phyloP scores from a whole-genome alignment of 495 filamentous ascomycete genomes.

The Lasiosphaeria hispida region DNA sequence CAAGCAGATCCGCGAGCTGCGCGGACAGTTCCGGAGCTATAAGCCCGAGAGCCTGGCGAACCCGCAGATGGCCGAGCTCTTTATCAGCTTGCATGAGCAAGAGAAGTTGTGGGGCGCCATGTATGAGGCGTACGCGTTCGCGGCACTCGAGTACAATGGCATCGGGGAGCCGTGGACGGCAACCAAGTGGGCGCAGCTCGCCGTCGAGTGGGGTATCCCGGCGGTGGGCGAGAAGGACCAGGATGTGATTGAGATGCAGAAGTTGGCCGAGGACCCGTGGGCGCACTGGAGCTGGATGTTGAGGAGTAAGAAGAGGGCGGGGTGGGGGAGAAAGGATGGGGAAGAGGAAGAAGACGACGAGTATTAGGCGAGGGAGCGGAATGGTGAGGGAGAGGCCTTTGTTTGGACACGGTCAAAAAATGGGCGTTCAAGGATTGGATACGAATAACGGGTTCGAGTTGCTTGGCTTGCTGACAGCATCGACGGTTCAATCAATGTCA shows the following conservation, averaged over 20 bases:
- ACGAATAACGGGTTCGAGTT: not conserved
- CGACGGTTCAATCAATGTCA: not conserved
- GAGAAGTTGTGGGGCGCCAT: conserved; percentile 35
- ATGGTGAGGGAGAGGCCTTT: not conserved
- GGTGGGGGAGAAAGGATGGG: conserved; percentile 24
- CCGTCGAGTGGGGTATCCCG: conserved; percentile 33
- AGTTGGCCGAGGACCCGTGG: conserved; percentile 29
- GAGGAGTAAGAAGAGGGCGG: conserved; percentile 17
- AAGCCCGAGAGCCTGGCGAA: conserved; percentile 23
- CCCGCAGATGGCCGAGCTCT: conserved; percentile 36
- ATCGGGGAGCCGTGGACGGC: conserved; percentile 37
- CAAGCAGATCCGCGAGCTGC: conserved; percentile 28
- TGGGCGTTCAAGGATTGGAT: not conserved
- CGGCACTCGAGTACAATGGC: conserved; percentile 41
- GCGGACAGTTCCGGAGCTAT: conserved; percentile 29
- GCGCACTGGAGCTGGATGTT: conserved; percentile 37
- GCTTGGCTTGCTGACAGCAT: not conserved
- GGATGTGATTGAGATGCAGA: conserved; percentile 34
- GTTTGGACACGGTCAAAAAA: not conserved
- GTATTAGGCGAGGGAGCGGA: not conserved
- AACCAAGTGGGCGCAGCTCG: conserved; percentile 34
- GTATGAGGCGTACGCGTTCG: conserved; percentile 38
- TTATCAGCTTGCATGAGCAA: conserved; percentile 37
- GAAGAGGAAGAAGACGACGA: conserved; percentile 15
- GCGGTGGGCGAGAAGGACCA: conserved; percentile 33